Conservation (phyloP, 2,329 filamentous ascomycete genomes). For the Phyllosticta citribraziliensis region DNA sequence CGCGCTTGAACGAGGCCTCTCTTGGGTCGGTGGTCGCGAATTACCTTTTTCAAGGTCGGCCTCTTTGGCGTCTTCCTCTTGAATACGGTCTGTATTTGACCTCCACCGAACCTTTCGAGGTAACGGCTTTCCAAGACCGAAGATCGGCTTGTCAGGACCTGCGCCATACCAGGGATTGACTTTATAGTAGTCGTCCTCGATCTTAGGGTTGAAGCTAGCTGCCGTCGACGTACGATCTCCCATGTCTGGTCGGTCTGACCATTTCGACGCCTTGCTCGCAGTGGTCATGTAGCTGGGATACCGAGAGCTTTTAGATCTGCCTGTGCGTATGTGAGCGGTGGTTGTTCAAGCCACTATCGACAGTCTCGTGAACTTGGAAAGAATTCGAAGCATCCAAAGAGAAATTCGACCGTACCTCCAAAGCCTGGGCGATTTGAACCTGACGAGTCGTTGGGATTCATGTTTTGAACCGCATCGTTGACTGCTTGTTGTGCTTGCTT, state of each 20-base stretch:
- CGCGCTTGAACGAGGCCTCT: not conserved
- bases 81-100: not conserved
- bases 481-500: not conserved
- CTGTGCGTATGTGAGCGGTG: not conserved
- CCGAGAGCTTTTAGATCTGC: not conserved
- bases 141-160: not conserved
- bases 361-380: not conserved
- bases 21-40: not conserved
- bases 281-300: not conserved
- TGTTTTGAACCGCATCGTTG: not conserved
- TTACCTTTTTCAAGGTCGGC: conserved; percentile 2
- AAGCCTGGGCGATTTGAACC: not conserved
- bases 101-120: conserved; percentile 1
- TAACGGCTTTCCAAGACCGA: conserved; percentile 2
- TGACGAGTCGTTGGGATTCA: not conserved
- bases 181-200: conserved; percentile 1
- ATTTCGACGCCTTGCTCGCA: not conserved
- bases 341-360: not conserved
- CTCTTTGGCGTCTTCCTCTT: not conserved
- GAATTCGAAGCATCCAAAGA: not conserved
- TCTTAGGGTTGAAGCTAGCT: not conserved
- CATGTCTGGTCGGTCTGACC: not conserved
- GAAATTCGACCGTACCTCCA: not conserved
- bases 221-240: not conserved
- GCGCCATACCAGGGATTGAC: conserved; percentile 7